Conservation (phyloP, 148 eudicot genomes). For the Dysphania ambrosioides region DNA sequence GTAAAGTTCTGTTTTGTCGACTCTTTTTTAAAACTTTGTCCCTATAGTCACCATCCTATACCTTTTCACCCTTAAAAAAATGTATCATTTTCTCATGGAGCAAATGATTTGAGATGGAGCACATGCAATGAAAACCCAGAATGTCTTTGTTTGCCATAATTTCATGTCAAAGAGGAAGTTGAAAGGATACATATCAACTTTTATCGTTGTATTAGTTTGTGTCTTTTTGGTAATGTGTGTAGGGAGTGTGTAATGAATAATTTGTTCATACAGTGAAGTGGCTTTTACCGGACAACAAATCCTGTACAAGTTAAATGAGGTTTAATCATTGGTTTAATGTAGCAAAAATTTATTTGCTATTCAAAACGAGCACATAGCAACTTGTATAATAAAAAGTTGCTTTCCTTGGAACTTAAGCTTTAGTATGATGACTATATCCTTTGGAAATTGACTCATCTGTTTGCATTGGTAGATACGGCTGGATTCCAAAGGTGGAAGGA, state of each 20-base stretch:
- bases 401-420: neutral
- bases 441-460: constrained; percentile 3
- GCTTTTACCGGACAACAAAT: neutral
- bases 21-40: no score
- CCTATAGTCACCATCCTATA: no score
- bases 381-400: neutral
- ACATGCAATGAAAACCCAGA: neutral
- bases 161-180: neutral
- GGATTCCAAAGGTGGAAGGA: constrained; percentile 83
- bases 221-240: neutral
- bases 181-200: neutral
- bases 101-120: no score
- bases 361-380: neutral
- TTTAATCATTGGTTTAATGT: neutral
- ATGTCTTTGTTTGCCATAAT: neutral
- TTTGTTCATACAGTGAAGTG: neutral
- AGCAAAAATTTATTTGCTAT: neutral
- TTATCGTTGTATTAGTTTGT: neutral
- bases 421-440: neutral
- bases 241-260: neutral
- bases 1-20: no score
- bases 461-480: constrained; percentile 64
- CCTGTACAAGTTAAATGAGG: neutral
- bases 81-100: no score
- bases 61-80: no score